Evolutionary conservation across 208 protist genomes (phyloP).

Genomic region (Pavlovales sp.): DNA sequence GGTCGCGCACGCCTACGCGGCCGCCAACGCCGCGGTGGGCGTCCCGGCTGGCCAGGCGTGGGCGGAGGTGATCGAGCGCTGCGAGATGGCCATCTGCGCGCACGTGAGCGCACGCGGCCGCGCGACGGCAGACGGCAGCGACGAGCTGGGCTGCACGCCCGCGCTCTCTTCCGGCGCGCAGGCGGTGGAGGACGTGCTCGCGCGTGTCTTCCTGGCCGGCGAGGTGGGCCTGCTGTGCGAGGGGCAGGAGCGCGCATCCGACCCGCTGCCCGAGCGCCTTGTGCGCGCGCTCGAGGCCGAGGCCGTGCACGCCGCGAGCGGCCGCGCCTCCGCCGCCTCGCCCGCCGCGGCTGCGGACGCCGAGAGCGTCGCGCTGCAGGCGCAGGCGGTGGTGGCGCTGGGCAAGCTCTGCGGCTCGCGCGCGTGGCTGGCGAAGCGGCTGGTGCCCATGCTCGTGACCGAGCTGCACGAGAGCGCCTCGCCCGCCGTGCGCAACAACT

Average conservation of each 20-base stretch:
- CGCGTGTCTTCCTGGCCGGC: background rate
- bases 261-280: background rate
- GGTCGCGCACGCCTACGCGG: background rate
- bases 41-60: background rate
- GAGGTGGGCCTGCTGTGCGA: background rate
- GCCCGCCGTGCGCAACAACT: slow-evolving; percentile 34
- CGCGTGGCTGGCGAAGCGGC: background rate
- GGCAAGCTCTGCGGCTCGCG: background rate
- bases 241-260: background rate
- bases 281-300: background rate
- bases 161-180: background rate
- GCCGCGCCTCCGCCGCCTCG: too few relatives aligned
- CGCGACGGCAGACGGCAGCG: too few relatives aligned
- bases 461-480: background rate
- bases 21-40: background rate
- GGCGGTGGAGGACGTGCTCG: too few relatives aligned
- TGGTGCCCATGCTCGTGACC: slow-evolving; percentile 9
- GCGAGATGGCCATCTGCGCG: background rate
- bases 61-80: background rate
- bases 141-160: too few relatives aligned
- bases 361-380: background rate
- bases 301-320: background rate
- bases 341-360: background rate
- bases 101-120: too few relatives aligned
- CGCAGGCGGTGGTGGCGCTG: slow-evolving; percentile 1